Evolutionary conservation across 768 basidiomycete species (phyloP).

Genomic region (Tylopilus subfusipes): DNA sequence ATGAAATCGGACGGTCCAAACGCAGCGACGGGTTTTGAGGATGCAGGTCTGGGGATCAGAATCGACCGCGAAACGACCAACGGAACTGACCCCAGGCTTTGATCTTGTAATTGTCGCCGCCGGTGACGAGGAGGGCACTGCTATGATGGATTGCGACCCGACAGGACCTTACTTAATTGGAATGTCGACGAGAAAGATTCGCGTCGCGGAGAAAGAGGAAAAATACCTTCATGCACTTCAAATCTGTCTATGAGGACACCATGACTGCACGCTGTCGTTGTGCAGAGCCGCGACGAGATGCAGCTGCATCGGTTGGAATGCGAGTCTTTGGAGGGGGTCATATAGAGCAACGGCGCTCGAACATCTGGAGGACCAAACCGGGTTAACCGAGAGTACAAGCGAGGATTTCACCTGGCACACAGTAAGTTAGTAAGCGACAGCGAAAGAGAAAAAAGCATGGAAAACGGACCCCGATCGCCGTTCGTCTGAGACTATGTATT

Average conservation of each 20-base stretch:
- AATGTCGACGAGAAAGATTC: conserved; percentile 1
- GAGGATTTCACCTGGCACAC: too few relatives aligned
- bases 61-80: conserved; percentile 1
- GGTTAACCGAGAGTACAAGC: too few relatives aligned
- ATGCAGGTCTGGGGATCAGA: conserved; percentile 61
- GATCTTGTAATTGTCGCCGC: conserved; percentile 99
- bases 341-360: too few relatives aligned
- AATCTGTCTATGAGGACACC: conserved; percentile 96
- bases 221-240: conserved; percentile 96
- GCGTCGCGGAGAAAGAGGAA: not conserved
- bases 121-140: conserved; percentile 85
- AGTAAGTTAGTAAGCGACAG: too few relatives aligned
- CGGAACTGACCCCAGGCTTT: conserved; percentile 89
- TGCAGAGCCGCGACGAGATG: conserved; percentile 94
- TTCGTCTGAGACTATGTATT: too few relatives aligned
- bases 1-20: conserved; percentile 96
- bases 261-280: conserved; percentile 96
- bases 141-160: conserved; percentile 94
- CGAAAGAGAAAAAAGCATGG: too few relatives aligned
- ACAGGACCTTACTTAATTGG: conserved; percentile 74
- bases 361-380: too few relatives aligned
- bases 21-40: conserved; percentile 86
- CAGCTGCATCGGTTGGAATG: conserved; percentile 93
- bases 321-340: conserved; percentile 62
- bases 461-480: too few relatives aligned